Base-by-base conservation (phyloP, 1,139 yeast species). In the Pichia sp. region DNA sequence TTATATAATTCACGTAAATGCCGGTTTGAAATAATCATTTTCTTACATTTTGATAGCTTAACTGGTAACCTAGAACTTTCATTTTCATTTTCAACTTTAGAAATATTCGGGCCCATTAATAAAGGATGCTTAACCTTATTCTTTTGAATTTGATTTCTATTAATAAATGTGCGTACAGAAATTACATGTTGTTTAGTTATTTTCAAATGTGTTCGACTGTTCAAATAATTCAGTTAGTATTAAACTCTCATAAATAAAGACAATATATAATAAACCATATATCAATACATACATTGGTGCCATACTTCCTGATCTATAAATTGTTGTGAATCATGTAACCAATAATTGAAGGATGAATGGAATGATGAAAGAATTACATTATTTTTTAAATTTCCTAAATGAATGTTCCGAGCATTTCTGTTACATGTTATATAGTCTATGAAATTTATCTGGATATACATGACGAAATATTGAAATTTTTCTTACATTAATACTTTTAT, bases 161-260 rank as follows among this genome's bases (percentile, higher is more conserved):
- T 63, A 26, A 64, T 49, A 37, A 61, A 60, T 1, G 63, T 58
- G 18, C 66, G 51, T 3, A 61, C 48, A 3, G 64, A 58, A 2
- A 64, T 34, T 6, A 53, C 60, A 39, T 46, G 48, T 1, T 45
- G 32, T 5, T 49, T 41, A 0, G 56, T 51, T 6, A 60, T 37
- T 11, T 46, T 45, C 6, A 62, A 45, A 46, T 57, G 62, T 26
- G 64, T 54, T 7, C 60, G 58, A 32, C 60, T 58, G 18, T 31
- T 11, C 18, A 1, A 35, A 5, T 26, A 10, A 27, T 7, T 1
- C 30, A 11, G 45, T 46, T 34, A 42, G 38, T 31, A 28, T 8
- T 18, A 18, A 18, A 18, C 18, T 7, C 28, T 18, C 18, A 18
- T 18, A 18, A 18, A 18, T 18, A 18, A 18, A 2, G 18, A n/a